Percentiles rank a stretch among this genome's conserved stretches.
phyloP scores from a whole-genome alignment of 495 filamentous ascomycete species.

The Terfezia claveryi region DNA sequence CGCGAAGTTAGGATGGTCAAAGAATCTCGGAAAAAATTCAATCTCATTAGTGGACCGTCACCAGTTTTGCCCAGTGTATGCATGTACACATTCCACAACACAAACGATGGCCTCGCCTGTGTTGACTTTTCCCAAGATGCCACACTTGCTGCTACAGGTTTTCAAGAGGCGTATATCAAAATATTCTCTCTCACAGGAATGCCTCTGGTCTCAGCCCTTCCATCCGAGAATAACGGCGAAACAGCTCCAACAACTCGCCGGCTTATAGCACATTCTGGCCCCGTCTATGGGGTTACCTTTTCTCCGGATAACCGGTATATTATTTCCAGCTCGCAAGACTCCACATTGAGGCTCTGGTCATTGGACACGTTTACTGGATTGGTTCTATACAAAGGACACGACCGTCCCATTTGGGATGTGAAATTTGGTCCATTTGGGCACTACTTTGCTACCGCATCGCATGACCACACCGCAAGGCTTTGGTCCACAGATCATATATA shows the following conservation, averaged over 20 bases:
- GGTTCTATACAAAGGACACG: conserved; percentile 79
- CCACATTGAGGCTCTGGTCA: conserved; percentile 76
- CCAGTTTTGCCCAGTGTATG: conserved; percentile 38
- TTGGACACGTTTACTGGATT: conserved; percentile 73
- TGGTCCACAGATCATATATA: conserved; percentile 84
- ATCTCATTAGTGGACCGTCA: conserved; percentile 44
- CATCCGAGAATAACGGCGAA: conserved; percentile 11
- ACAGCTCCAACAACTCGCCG: conserved; percentile 40
- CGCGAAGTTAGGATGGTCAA: conserved; percentile 91
- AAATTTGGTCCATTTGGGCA: conserved; percentile 85
- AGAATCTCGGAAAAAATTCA: conserved; percentile 75
- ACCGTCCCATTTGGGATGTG: conserved; percentile 69
- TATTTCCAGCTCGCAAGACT: conserved; percentile 71
- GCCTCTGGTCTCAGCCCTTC: conserved; percentile 29
- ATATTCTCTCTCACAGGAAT: conserved; percentile 76
- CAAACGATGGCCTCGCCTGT: conserved; percentile 62
- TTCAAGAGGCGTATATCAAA: conserved; percentile 81
- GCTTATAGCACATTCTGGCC: conserved; percentile 74
- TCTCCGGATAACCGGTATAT: conserved; percentile 58
- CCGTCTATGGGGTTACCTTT: conserved; percentile 76
- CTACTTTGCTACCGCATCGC: conserved; percentile 73
- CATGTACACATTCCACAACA: conserved; percentile 98
- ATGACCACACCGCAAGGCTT: conserved; percentile 72
- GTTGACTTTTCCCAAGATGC: conserved; percentile 85
- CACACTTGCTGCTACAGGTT: conserved; percentile 62